Evolutionary conservation across 345 rosid genomes (phyloP), one percentile per base, ranked within the genome.

Genomic region (Gossypium stocksii): DNA sequence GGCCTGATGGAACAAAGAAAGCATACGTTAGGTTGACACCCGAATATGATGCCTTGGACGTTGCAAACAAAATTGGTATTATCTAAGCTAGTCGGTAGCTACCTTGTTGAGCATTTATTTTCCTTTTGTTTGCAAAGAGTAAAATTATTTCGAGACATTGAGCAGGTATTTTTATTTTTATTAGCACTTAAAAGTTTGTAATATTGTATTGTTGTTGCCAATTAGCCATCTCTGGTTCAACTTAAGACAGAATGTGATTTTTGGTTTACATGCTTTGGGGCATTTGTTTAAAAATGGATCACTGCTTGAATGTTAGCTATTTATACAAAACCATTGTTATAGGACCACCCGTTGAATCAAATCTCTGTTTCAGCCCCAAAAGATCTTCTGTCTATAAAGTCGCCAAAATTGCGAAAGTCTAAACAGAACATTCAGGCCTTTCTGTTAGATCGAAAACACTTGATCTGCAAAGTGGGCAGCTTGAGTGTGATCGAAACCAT

Each of bases 1-100:
- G 97, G 92, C 98, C 97, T 9, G 94, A 94, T 83, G 97, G 97
- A 11, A 92, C 95, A 0, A 94, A 94, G 90, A 92, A 90, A 82
- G 97, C 98, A 1, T 90, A 87, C 38, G 97, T 94, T 27, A 88
- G 98, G 84, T 79, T 94, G 89, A 89, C 94, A 12, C 97, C 97
- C 13, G 98, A 94, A 72, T 84, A 79, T 17, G 97, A 92, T 84
- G 98, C 97, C 48, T 84, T 94, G 89, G 98, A 90, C 51, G 97
- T 91, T 22, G 98, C 95, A n/a, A 94, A 92, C 93, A 94, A 94
- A 79, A 94, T 94, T 52, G 98, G 98, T 2, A 90, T 94, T 73
- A 92, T 92, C 70, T 94, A 86, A 85, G 82, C 4, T 23, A 14
- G 49, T 23, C 34, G 1, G 29, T 29, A 45, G 25, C n/a, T 15